Evolutionary conservation across 371 early-diverging fungal genomes (phyloP), one percentile per base, ranked within the genome.

Genomic region (Parasitella parasitica): DNA sequence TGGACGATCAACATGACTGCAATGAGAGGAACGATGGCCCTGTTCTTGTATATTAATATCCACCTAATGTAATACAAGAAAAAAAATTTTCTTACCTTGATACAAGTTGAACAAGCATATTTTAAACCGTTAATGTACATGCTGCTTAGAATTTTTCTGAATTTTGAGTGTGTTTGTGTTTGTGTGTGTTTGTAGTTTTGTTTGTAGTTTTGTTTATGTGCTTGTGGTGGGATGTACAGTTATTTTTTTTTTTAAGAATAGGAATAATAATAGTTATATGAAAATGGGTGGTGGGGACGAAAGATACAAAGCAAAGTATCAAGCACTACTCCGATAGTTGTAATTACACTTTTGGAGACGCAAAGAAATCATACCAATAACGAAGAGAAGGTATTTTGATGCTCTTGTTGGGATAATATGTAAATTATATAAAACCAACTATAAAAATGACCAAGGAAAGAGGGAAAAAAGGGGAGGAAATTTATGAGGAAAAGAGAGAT

Each of bases 21-120:
- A 88, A 48, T 76, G 74, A 28, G 86, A 85, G 28, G 87, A 85
- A 11, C 89, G 81, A 72, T 88, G 89, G 50, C 89, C 89, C 72
- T 86, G 66, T 26, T 26, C 16, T 24, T 4, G 32, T 32, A 32
- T 8, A 22, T 54, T 48, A 50, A 55, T 55, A 54, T 20, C 24
- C 20, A 48, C 39, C 8, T 43, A 43, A 43, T 43, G 43, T 60
- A 22, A 56, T n/a, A 57, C 26, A 51, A 30, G 50, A 51, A 51
- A 34, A 36, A 16, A 27, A 27, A 15, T 15, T 26, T 26, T 20
- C 6, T 49, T 49, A 74, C 74, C 74, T 74, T 74, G 46, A 74
- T 74, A 61, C 74, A 74, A 53, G 71, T 70, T 8, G 71, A 62
- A 35, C 74, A 74, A 43, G 74, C 74, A 63, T 68, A 74, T 59